Evolutionary conservation across 768 basidiomycete species (phyloP).

Genomic region (Gloeophyllum trabeum): DNA sequence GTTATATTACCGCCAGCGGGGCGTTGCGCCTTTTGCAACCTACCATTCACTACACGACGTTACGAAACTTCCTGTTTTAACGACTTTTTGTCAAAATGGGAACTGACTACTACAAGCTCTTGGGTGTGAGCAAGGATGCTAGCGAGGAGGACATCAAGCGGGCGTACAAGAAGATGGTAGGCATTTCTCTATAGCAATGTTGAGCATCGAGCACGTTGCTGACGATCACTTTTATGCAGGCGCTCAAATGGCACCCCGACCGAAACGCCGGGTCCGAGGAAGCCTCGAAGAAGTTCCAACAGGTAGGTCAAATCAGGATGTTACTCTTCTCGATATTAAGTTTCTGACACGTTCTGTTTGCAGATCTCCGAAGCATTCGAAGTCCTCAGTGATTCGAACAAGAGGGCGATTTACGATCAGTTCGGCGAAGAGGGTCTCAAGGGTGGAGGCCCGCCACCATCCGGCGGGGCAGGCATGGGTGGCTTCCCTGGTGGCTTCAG

Average conservation of each 20-base stretch:
- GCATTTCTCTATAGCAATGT: constrained; percentile 8
- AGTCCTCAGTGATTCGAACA: constrained; percentile 81
- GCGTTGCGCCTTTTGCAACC: background rate
- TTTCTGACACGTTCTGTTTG: no score
- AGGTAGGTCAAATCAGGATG: constrained; percentile 42
- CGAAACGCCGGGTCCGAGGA: constrained; percentile 80
- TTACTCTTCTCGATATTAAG: background rate
- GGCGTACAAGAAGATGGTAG: constrained; percentile 89
- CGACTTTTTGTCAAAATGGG: constrained; percentile 38
- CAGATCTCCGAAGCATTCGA: constrained; percentile 95
- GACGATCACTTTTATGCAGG: constrained; percentile 26
- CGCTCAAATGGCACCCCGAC: constrained; percentile 93
- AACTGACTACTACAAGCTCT: constrained; percentile 78
- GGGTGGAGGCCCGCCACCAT: constrained; percentile 42
- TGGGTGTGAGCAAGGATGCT: constrained; percentile 67
- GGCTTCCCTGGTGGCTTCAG: constrained; percentile 24
- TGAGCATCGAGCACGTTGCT: background rate
- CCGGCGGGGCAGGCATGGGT: constrained; percentile 35
- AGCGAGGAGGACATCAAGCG: constrained; percentile 83
- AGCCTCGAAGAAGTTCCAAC: constrained; percentile 85
- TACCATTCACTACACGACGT: no score
- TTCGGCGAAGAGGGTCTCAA: constrained; percentile 95
- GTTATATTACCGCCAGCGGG: background rate
- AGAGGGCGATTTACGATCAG: constrained; percentile 82
- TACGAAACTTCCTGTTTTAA: background rate